A percentile compares a stretch with the other conserved stretches of the same genome.
Conservation (phyloP, 331 rosid species). For the Cucumis variabilis region DNA sequence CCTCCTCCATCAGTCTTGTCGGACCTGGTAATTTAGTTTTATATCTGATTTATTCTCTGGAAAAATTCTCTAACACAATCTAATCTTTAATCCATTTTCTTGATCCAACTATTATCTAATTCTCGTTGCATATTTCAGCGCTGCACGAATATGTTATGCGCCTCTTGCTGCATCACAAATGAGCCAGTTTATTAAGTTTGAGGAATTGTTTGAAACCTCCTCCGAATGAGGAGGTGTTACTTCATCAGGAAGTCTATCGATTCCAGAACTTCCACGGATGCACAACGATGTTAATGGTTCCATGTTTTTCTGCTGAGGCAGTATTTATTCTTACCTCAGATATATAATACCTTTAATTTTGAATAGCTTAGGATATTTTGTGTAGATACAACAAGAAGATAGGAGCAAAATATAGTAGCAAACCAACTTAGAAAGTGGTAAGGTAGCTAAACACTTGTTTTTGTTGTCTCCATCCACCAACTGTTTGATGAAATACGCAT, state of each 20-base stretch:
- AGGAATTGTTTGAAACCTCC: constrained; percentile 66
- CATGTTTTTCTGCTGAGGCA: constrained; percentile 90
- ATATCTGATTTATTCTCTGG: neutral
- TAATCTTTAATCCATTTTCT: neutral
- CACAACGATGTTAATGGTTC: constrained; percentile 51
- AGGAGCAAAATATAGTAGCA: constrained; percentile 12
- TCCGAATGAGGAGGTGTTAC: constrained; percentile 42
- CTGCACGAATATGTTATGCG: constrained; percentile 91
- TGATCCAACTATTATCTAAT: constrained; percentile 21
- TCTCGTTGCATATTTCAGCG: constrained; percentile 54
- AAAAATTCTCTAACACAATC: neutral
- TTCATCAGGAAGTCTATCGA: constrained; percentile 44
- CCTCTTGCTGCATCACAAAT: constrained; percentile 90
- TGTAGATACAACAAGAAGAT: neutral
- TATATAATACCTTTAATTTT: neutral
- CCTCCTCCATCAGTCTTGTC: too few species aligned
- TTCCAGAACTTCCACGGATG: constrained; percentile 88
- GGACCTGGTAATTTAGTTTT: constrained; percentile 56
- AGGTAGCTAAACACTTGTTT: constrained; percentile 15
- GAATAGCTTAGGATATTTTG: neutral
- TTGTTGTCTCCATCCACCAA: neutral
- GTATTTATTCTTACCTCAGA: constrained; percentile 19
- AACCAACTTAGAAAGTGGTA: constrained; percentile 21
- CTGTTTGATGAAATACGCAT: constrained; percentile 18
- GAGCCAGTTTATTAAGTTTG: constrained; percentile 79